phyloP scores from a whole-genome alignment of 768 basidiomycete genomes.

The Lanmaoa rubissima region DNA sequence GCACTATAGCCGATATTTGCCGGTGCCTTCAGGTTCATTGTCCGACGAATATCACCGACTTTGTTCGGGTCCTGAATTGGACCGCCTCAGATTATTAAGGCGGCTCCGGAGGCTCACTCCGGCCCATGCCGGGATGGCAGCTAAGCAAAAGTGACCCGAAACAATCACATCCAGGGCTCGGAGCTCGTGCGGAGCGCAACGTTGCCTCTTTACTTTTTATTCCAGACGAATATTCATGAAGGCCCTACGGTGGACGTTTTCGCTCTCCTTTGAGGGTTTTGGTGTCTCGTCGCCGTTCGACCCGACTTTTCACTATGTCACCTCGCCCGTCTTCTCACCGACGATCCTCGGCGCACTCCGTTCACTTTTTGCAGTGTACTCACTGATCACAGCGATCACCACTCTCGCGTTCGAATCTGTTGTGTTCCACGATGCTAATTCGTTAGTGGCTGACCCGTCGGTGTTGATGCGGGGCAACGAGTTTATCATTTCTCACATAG shows the following conservation, averaged over 20 bases:
- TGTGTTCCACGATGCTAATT: conserved; percentile 24
- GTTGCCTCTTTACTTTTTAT: background rate
- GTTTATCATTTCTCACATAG: conserved; percentile 30
- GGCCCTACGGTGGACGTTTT: background rate
- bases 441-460: conserved; percentile 31
- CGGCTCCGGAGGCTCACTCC: too few relatives aligned
- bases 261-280: conserved; percentile 22
- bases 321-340: conserved; percentile 45
- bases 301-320: conserved; percentile 36
- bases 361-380: conserved; percentile 49
- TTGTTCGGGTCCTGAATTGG: background rate
- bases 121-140: background rate
- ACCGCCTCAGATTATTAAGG: background rate
- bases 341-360: conserved; percentile 44
- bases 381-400: conserved; percentile 40
- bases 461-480: background rate
- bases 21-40: too few relatives aligned
- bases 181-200: background rate
- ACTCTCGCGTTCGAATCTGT: conserved; percentile 31
- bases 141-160: too few relatives aligned
- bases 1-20: too few relatives aligned
- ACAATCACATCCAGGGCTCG: background rate
- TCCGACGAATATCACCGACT: too few relatives aligned
- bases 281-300: conserved; percentile 44
- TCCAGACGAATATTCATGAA: conserved; percentile 5